phyloP scores from a whole-genome alignment of 805 yeast genomes.

The Candida xyloterini region DNA sequence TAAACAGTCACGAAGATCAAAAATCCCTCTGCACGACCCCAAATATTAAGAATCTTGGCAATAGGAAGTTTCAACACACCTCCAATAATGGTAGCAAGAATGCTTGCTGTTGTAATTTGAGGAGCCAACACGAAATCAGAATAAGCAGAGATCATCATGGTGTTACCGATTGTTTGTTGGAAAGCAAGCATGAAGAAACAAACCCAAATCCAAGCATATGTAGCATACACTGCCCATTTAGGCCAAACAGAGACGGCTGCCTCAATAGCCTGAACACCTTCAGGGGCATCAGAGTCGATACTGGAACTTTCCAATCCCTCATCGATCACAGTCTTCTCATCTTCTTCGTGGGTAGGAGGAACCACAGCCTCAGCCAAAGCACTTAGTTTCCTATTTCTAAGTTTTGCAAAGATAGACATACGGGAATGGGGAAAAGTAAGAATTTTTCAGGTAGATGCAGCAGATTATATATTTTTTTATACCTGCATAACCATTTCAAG shows the following conservation, averaged over 20 bases:
- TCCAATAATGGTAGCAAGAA: constrained; percentile 32
- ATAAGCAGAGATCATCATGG: constrained; percentile 25
- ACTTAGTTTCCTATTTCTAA: constrained; percentile 2
- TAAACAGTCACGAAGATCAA: constrained; percentile 22
- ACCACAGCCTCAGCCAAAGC: background rate
- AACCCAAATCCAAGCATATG: constrained; percentile 34
- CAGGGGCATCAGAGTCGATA: constrained; percentile 23
- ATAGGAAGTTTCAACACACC: constrained; percentile 33
- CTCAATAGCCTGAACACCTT: constrained; percentile 32
- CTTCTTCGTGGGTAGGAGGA: background rate
- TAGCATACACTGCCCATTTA: constrained; percentile 24
- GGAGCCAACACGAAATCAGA: constrained; percentile 30
- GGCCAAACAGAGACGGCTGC: constrained; percentile 34
- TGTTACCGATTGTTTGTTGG: constrained; percentile 26
- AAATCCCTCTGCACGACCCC: constrained; percentile 34
- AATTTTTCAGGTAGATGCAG: background rate
- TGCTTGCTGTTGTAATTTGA: constrained; percentile 28
- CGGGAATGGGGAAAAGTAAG: background rate
- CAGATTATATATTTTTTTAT: too few species aligned
- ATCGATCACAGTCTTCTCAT: background rate
- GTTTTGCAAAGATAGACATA: constrained; percentile 2
- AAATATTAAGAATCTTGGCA: constrained; percentile 27
- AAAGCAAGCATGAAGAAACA: constrained; percentile 35
- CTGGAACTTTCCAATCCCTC: background rate
- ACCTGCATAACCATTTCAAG: too few species aligned